Evolutionary conservation across 2,329 filamentous ascomycete species (phyloP).

Genomic region (Nigrospora oryzae): DNA sequence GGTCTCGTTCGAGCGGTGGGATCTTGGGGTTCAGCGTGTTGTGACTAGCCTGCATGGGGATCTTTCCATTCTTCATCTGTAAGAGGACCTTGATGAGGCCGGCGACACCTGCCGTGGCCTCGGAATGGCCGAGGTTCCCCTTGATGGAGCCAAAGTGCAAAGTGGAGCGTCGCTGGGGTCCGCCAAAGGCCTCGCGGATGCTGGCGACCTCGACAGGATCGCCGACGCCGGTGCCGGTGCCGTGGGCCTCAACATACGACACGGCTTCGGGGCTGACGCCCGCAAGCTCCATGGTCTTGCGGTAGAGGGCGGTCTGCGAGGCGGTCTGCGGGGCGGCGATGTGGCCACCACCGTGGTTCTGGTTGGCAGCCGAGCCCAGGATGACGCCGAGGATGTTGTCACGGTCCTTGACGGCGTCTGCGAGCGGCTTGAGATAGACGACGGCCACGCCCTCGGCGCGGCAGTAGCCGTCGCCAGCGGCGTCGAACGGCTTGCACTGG

Average conservation of each 20-base stretch:
- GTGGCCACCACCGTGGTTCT: conserved; percentile 29
- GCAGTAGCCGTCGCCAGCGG: conserved; percentile 41
- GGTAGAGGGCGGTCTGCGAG: conserved; percentile 22
- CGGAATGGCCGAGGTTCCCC: conserved; percentile 11
- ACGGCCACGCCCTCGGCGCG: conserved; percentile 38
- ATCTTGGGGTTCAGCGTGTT: conserved; percentile 3
- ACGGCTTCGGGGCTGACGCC: conserved; percentile 15
- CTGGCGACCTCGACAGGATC: conserved; percentile 20
- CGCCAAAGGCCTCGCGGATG: conserved; percentile 2
- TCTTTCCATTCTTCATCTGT: conserved; percentile 7
- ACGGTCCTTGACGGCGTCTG: conserved; percentile 34
- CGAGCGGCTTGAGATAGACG: conserved; percentile 39
- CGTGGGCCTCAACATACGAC: conserved; percentile 28
- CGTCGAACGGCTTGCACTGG: conserved; percentile 26
- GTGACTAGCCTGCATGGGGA: conserved; percentile 8
- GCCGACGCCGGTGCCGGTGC: conserved; percentile 30
- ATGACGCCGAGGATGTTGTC: conserved; percentile 35
- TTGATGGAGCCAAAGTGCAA: conserved; percentile 17
- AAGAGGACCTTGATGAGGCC: conserved; percentile 11
- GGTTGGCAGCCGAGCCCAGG: conserved; percentile 25
- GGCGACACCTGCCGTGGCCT: conserved; percentile 8
- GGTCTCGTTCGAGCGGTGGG: background rate
- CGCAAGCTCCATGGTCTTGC: conserved; percentile 17
- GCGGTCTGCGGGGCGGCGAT: conserved; percentile 29
- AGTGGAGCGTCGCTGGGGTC: background rate